Conservation (phyloP, 164 flowering plant species). For the Sextonia rubra region DNA sequence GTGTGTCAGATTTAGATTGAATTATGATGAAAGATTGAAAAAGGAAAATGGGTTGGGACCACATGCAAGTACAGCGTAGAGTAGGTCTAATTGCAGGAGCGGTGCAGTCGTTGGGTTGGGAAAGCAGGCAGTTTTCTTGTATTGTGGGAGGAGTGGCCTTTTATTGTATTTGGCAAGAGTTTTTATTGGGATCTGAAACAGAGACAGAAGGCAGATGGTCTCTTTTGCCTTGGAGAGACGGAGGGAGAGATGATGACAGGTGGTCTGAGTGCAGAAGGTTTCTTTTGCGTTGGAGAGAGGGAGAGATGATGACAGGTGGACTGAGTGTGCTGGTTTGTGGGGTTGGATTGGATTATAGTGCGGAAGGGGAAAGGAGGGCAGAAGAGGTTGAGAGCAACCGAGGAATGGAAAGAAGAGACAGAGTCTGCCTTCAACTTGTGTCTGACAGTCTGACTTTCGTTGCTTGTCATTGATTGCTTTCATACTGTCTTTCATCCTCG, state of each 20-base stretch:
- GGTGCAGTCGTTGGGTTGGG: not conserved
- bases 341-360: not conserved
- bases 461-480: not conserved
- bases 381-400: not conserved
- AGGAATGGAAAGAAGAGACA: not conserved
- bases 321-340: not conserved
- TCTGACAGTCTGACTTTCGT: not conserved
- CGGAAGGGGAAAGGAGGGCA: not conserved
- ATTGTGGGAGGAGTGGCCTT: too few relatives aligned
- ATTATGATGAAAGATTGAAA: not conserved
- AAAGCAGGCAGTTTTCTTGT: not conserved
- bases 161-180: not conserved
- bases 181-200: not conserved
- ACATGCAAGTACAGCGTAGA: too few relatives aligned
- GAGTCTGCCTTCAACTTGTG: not conserved
- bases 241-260: not conserved
- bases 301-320: too few relatives aligned
- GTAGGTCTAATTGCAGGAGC: not conserved
- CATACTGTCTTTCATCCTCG: not conserved
- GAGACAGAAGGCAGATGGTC: not conserved
- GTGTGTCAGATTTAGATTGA: too few relatives aligned
- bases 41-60: not conserved
- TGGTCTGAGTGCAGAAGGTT: too few relatives aligned
- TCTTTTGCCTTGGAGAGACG: not conserved
- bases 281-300: too few relatives aligned